Conservation (phyloP, 257 asterid species). For the Solanum chmielewskii region DNA sequence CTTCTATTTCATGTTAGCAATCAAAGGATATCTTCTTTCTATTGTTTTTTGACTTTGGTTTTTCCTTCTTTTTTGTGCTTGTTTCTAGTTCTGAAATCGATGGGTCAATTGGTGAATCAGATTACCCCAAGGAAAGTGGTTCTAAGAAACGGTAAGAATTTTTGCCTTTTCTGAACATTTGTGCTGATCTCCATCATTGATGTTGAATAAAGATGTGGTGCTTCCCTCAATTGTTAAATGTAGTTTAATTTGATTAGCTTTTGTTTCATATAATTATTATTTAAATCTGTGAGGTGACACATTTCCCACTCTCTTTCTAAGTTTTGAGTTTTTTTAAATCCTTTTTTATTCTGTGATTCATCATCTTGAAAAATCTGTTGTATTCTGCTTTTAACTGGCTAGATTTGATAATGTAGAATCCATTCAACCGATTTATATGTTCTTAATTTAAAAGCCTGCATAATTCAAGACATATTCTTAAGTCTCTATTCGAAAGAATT, state of each 20-base stretch:
- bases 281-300: neutral
- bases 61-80: neutral
- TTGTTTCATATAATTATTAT: neutral
- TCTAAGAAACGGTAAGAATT: conserved; percentile 56
- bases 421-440: neutral
- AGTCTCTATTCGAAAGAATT: neutral
- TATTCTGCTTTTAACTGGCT: neutral
- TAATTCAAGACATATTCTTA: neutral
- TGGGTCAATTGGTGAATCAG: conserved; percentile 61
- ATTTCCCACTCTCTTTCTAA: neutral
- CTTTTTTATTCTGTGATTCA: neutral
- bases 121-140: conserved; percentile 38
- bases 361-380: neutral
- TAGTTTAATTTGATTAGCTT: neutral
- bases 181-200: neutral
- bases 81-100: conserved; percentile 52
- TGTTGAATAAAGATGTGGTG: neutral
- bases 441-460: neutral
- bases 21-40: neutral
- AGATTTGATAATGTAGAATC: neutral
- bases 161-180: neutral
- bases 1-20: neutral
- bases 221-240: neutral
- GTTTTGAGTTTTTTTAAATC: neutral
- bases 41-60: neutral